These are phyloP conservation scores for Dacryopinax spathularia DNA, from an alignment of 768 basidiomycete genomes.

Conservation along the genomic window DNA sequence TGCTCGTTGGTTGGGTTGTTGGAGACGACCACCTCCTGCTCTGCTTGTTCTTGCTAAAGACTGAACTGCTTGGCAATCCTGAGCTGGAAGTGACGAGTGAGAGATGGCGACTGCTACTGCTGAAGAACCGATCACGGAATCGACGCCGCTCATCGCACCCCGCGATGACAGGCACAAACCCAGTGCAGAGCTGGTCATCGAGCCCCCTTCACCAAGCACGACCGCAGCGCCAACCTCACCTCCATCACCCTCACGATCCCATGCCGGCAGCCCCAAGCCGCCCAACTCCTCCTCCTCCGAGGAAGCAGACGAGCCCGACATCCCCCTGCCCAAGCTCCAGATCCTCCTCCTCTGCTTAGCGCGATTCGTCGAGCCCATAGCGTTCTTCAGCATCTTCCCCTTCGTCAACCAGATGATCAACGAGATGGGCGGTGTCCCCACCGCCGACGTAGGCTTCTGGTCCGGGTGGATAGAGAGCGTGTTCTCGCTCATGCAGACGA, in stretches of 20 bases:
- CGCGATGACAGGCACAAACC: not conserved
- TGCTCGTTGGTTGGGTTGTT: too few relatives aligned
- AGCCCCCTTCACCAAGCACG: not conserved
- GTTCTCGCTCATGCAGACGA: slow-evolving; percentile 7
- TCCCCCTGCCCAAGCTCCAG: slow-evolving; percentile 9
- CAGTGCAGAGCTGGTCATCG: not conserved
- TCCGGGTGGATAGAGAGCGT: slow-evolving; percentile 6
- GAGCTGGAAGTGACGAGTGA: too few relatives aligned
- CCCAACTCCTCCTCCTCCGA: too few relatives aligned
- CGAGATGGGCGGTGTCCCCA: not conserved
- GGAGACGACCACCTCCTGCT: too few relatives aligned
- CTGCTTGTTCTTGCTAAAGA: too few relatives aligned
- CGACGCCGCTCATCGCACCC: not conserved
- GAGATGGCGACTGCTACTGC: not conserved
- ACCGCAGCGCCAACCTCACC: not conserved
- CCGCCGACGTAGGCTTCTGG: slow-evolving; percentile 6
- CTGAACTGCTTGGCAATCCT: too few relatives aligned
- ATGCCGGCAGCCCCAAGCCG: too few relatives aligned
- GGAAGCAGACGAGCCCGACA: not conserved
- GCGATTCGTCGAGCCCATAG: slow-evolving; percentile 7
- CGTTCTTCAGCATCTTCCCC: slow-evolving; percentile 13
- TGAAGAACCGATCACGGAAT: not conserved
- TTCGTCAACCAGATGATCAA: slow-evolving; percentile 7
- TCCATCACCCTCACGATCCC: not conserved
- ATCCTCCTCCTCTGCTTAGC: slow-evolving; percentile 8